Base-by-base conservation (phyloP, 2,329 filamentous ascomycete genomes). In the Mycosphaerelloides madeirae region DNA sequence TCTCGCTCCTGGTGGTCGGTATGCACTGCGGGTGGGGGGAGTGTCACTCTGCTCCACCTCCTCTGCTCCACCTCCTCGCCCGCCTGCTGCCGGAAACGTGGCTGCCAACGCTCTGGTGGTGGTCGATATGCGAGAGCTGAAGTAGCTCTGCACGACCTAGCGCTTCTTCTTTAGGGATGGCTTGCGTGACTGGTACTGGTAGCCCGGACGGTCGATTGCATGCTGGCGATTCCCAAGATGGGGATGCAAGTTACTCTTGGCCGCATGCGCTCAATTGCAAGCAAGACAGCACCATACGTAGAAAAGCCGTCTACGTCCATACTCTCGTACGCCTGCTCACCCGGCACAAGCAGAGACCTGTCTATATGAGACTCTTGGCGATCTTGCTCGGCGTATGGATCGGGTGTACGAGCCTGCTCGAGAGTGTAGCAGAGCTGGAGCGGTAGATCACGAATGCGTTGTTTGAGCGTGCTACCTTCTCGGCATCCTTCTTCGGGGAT, bases 101-200 rank as follows among this genome's bases (percentile, higher is more conserved):
- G 41, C 31, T 38, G 34, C 58, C 55, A 57, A 38, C 51, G 47
- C 47, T 55, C 56, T n/a, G n/a, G n/a, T n/a, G n/a, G n/a, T n/a
- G n/a, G n/a, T n/a, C n/a, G n/a, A n/a, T n/a, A n/a, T n/a, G n/a
- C n/a, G n/a, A n/a, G n/a, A n/a, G n/a, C n/a, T n/a, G 9, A 25
- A 6, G 22, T 25, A 25, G 6, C 9, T 25, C 22, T 25, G 22
- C 5, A 9, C 5, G 9, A 25, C 16, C 6, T 42, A 49, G 43
- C 47, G 47, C 43, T 49, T 49, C 47, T 43, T 43, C 39, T 41
- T 43, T 39, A 46, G 43, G 33, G 41, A 48, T 43, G 48, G 44
- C 48, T 49, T 47, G 43, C 49, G 44, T 41, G 71, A 70, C 41
- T 69, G 64, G 50, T 48, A 46, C 32, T 41, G 44, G 39, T 44